Conservation (phyloP, 2,329 filamentous ascomycete genomes). For the Talaromyces amestolkiae region DNA sequence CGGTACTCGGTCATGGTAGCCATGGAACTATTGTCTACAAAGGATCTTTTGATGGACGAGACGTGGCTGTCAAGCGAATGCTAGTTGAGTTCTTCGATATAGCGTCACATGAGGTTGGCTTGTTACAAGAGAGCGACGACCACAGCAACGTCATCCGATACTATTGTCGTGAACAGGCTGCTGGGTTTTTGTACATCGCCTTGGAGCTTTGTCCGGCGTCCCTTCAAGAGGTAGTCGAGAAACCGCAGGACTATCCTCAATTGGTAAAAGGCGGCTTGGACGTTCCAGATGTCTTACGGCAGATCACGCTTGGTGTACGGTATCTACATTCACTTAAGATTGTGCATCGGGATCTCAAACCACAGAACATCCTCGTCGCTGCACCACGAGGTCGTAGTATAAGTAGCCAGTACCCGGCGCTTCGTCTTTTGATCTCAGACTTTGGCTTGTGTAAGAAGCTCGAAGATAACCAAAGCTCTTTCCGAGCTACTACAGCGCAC, state of each 20-base stretch:
- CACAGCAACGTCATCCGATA: slow-evolving; percentile 97
- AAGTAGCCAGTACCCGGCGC: slow-evolving; percentile 53
- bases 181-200: slow-evolving; percentile 93
- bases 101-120: slow-evolving; percentile 85
- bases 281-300: slow-evolving; percentile 74
- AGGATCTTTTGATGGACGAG: slow-evolving; percentile 88
- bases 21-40: slow-evolving; percentile 96
- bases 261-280: slow-evolving; percentile 68
- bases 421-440: slow-evolving; percentile 91
- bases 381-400: slow-evolving; percentile 51
- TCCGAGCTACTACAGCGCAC: slow-evolving; percentile 89
- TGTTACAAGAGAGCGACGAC: slow-evolving; percentile 89
- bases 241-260: slow-evolving; percentile 63
- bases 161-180: slow-evolving; percentile 83
- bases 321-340: slow-evolving; percentile 90
- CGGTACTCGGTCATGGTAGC: slow-evolving; percentile 71
- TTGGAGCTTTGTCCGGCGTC: slow-evolving; percentile 92
- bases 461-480: slow-evolving; percentile 89
- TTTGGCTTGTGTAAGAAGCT: slow-evolving; percentile 98
- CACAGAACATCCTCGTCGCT: slow-evolving; percentile 90
- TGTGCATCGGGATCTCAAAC: slow-evolving; percentile 95
- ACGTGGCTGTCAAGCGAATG: slow-evolving; percentile 96
- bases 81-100: slow-evolving; percentile 94
- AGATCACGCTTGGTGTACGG: slow-evolving; percentile 83
- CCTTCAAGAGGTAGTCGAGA: slow-evolving; percentile 84